A percentile compares a stretch with the other conserved stretches of the same genome.
Evolutionary conservation across 305 asterid species (phyloP).

Genomic region (Rubia peregrina): DNA sequence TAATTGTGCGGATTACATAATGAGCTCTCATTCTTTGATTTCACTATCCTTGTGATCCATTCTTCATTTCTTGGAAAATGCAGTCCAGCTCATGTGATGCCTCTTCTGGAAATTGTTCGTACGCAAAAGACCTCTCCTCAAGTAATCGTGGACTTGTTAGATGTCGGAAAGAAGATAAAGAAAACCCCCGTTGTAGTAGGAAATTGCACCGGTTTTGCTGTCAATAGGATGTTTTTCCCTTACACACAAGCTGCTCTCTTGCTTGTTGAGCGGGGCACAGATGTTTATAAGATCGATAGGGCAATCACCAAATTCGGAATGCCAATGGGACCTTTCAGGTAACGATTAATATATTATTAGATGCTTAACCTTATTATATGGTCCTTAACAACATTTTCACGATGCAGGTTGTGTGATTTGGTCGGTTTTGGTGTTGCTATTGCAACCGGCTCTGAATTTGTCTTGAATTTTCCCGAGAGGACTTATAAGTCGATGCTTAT

Average conservation of each 20-base stretch:
- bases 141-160: conserved; percentile 75
- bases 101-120: conserved; percentile 90
- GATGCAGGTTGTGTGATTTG: conserved; percentile 80
- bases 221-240: conserved; percentile 94
- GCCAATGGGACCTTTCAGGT: conserved; percentile 99
- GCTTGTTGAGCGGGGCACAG: conserved; percentile 84
- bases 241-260: conserved; percentile 94
- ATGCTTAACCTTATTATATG: background rate
- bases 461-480: conserved; percentile 83
- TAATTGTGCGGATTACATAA: background rate
- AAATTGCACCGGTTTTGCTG: conserved; percentile 98
- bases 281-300: conserved; percentile 66
- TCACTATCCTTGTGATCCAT: conserved; percentile 3
- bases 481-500: conserved; percentile 84
- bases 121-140: conserved; percentile 90
- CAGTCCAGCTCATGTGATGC: conserved; percentile 99
- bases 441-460: conserved; percentile 85
- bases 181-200: conserved; percentile 97
- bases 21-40: conserved; percentile 6
- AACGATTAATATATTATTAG: background rate
- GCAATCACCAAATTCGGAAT: conserved; percentile 81
- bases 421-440: conserved; percentile 97
- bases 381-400: too few species aligned
- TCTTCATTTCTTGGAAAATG: conserved; percentile 18
- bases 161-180: conserved; percentile 87